Conservation (phyloP, 768 basidiomycete genomes). For the Mycena rosella region DNA sequence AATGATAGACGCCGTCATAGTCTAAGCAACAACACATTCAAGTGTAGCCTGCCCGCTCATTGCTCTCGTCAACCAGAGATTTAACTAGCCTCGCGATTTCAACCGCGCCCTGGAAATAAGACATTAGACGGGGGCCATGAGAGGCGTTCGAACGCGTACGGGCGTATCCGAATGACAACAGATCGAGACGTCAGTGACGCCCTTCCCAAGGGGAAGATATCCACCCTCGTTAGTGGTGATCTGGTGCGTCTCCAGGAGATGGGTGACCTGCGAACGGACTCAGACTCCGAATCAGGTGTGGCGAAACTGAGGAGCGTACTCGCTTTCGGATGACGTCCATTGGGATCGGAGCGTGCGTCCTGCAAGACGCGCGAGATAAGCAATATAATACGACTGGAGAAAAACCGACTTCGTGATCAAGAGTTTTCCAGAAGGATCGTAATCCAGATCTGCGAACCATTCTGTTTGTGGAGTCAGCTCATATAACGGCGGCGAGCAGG, state of each 20-base stretch:
- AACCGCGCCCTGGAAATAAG: constrained; percentile 59
- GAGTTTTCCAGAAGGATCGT: constrained; percentile 66
- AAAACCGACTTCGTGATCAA: constrained; percentile 67
- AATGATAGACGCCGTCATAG: too few relatives aligned
- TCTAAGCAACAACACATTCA: not conserved
- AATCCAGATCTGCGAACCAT: constrained; percentile 78
- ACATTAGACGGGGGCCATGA: constrained; percentile 12
- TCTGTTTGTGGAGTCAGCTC: constrained; percentile 49
- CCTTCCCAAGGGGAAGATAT: constrained; percentile 56
- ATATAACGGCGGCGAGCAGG: not conserved
- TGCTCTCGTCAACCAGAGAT: constrained; percentile 67
- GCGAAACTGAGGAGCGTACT: constrained; percentile 45
- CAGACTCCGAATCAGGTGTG: not conserved
- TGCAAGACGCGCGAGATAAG: constrained; percentile 36
- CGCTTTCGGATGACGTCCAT: constrained; percentile 56
- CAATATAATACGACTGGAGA: not conserved
- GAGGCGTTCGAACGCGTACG: constrained; percentile 48
- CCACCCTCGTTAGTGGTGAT: constrained; percentile 63
- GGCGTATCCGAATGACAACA: constrained; percentile 78
- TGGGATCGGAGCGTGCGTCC: constrained; percentile 64
- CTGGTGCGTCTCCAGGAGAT: constrained; percentile 55
- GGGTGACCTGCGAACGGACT: constrained; percentile 51
- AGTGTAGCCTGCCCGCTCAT: constrained; percentile 49
- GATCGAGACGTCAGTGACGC: constrained; percentile 66
- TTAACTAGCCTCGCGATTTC: constrained; percentile 67